Evolutionary conservation across 148 eudicot genomes (phyloP), one percentile per base, ranked within the genome.

Genomic region (Cornus controversa): DNA sequence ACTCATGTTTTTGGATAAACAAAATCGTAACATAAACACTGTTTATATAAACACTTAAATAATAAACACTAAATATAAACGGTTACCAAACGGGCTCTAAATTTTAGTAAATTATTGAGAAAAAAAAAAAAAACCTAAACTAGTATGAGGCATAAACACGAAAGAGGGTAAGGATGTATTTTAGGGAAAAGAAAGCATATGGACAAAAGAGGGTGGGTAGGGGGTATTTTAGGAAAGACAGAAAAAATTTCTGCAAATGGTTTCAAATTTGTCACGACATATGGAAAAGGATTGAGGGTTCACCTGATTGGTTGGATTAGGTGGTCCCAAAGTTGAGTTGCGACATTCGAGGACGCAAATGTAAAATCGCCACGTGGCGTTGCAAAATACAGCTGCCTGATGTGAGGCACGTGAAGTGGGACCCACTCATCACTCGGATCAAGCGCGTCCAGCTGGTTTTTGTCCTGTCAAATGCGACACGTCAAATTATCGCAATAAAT

Each of bases 391-490:
- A 40, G 45, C 45, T 40, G 45, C 34, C 34, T 5, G 2, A 3
- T 24, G 60, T 69, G 11, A 9, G 29, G 60, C 75, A 78, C 75
- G 80, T 78, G 80, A 78, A 58, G 45, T 62, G 68, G 80, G 31
- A 26, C 70, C 78, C 6, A 40, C 7, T 27, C 1, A 16, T 5
- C 37, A 26, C 80, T 70, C 69, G 80, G 69, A 18, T 63, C 45
- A 2, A 40, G 45, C 45, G 45, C 45, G 45, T 40, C 45, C 80
- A 78, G 75, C 80, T 78, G 80, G 63, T 1, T 54, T 37, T 42
- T 77, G 80, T 69, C 80, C 68, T 77, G 69, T 69, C 68, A 57
- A 69, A 58, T 69, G 22, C 74, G 74, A 47, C 50, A 54, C 25
- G 4, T 18, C 36, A 15, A 23, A 31, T 68, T 77, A 45, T 75